Evolutionary conservation across 441 rosid genomes (phyloP), one percentile per base, ranked within the genome.

Genomic region (Erysimum cheiri): DNA sequence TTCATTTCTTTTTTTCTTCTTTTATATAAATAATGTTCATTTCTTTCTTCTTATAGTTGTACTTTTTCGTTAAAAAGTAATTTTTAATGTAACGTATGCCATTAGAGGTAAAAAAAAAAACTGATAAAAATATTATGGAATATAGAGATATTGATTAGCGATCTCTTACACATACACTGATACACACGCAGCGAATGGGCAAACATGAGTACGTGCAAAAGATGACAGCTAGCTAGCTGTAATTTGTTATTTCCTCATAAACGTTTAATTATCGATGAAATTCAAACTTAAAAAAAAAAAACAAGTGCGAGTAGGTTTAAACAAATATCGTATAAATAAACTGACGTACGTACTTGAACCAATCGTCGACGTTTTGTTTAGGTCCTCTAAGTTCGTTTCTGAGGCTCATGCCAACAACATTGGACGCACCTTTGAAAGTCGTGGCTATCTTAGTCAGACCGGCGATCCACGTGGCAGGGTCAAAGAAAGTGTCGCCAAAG

Each of bases 321-420:
- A 1, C 1, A 40, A 37, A 28, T 28, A 7, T 49, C 8, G 8
- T 48, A 32, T 8, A 14, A 13, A 26, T 40, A 10, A 22, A 22
- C 24, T 22, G 24, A 22, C 24, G 24, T 40, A 12, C 70, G 56
- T 87, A 92, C 95, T 81, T 92, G 87, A 85, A 90, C 98, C 97
- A 93, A 53, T 84, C 96, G 14, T 81, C 70, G 31, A 72, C 81
- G 31, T 85, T 93, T 72, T 90, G 96, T 71, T 57, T 88, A 26
- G 81, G 78, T 66, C 97, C 97, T 50, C 98, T 79, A 40, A 91
- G 96, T 65, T 93, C 98, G 24, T 93, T 93, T 59, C 98, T 83
- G 53, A 90, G 75, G 79, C 98, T 90, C 91, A 90, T 81, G 55
- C 88, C 97, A 28, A 85, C 71, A 2, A 87, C 91, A 57, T 91